Evolutionary conservation across 2,329 filamentous ascomycete species (phyloP), one percentile per base, ranked within the genome.

Genomic region (Hansfordia pulvinata): DNA sequence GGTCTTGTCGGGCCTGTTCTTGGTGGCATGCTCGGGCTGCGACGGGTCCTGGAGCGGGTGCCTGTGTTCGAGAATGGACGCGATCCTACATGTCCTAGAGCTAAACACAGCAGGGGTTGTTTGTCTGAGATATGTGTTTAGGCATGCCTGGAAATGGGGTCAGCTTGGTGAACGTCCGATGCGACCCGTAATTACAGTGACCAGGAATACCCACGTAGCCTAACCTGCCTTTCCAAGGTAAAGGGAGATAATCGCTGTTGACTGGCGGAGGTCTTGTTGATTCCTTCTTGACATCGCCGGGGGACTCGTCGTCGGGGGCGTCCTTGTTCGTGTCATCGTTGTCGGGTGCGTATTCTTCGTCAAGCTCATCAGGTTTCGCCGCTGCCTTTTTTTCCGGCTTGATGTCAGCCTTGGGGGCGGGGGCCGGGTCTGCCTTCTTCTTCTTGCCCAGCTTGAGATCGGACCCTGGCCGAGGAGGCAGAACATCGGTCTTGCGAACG

Each of bases 221-320:
- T 34, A 94, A 49, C 16, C 86, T 69, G 1, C 88, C 88, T 53
- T 77, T 84, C 86, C 86, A 94, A 1, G 86, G 88, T 13, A 94
- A 51, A 14, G 88, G 88, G 12, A 94, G 60, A 42, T 76, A 82
- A 36, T 70, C 69, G 44, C 84, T 93, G 43, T 94, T 80, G 10
- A 93, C 73, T 0, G 85, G 71, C 6, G 84, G 83, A 9, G 77
- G 68, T 29, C 83, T 62, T 7, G 64, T 60, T 14, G 52, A 49
- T 17, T 42, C 41, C 12, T 28, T 33, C 23, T 41, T 43, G 3
- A 46, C 26, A 8, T 28, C 18, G 11, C 23, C 17, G n/a, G n/a
- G n/a, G 4, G 23, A 17, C 13, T 24, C 23, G 6, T 24, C 23
- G 14, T 24, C 23, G 5, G 14, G 14, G 14, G 8, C 9, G 14